Evolutionary conservation across 257 asterid species (phyloP).

Genomic region (Rhazya stricta): DNA sequence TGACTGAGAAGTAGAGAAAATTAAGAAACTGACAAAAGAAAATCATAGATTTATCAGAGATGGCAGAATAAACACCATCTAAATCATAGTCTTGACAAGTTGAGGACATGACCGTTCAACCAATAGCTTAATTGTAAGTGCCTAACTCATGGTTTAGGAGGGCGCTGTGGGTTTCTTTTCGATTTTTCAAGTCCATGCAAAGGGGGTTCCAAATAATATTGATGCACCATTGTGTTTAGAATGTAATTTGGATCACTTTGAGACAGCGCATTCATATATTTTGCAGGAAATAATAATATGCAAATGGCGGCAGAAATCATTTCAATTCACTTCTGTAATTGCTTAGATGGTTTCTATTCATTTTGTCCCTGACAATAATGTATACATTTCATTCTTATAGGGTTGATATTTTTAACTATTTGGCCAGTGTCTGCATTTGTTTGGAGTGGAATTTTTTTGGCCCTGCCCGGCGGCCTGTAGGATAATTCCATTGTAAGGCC

Average conservation of each 20-base stretch:
- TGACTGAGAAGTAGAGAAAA: conserved; percentile 5
- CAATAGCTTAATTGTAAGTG: too few species aligned
- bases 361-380: neutral
- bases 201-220: too few species aligned
- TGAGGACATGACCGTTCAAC: too few species aligned
- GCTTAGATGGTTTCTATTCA: neutral
- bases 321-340: neutral
- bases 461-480: neutral
- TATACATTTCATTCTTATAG: neutral
- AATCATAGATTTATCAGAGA: neutral
- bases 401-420: neutral
- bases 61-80: too few species aligned
- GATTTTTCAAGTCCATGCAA: too few species aligned
- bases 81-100: too few species aligned
- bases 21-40: neutral
- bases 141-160: too few species aligned
- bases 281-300: neutral
- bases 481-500: neutral
- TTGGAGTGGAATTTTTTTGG: neutral
- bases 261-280: too few species aligned
- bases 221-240: too few species aligned
- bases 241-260: too few species aligned
- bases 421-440: neutral
- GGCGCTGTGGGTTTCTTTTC: too few species aligned
- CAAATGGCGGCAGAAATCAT: too few species aligned